Base-by-base conservation (phyloP, 2,329 filamentous ascomycete species). In the Pseudocercospora fuligena region DNA sequence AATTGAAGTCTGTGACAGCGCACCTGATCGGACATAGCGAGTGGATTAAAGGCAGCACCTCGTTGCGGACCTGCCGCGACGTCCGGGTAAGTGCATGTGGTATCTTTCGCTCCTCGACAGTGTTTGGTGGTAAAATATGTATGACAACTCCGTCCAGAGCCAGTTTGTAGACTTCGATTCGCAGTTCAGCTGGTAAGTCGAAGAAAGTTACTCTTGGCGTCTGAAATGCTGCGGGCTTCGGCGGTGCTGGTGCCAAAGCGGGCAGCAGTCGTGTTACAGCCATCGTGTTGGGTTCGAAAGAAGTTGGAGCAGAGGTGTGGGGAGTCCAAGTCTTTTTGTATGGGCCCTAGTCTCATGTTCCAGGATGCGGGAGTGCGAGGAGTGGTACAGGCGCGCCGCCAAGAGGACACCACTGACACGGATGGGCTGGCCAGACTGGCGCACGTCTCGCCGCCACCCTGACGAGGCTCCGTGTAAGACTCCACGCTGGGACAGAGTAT, bases 181-280 rank as follows among this genome's bases (percentile, higher is more conserved):
- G 74, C 51, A 77, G 69, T 65, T 77, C 75, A 56, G 75, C 70
- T 7, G 75, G 75, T 11, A 77, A 66, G 67, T 76, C 74, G 66
- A 71, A 76, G 64, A 77, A 75, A 11, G 65, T 67, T 27, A 69
- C 66, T 47, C 61, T 63, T 27, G 66, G 67, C 29, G 47, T 49
- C 6, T 66, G 60, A 21, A 53, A 49, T 1, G 66, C 56, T 31
- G 59, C 61, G 19, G 66, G 64, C 58, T 66, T 63, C 40, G 66
- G 70, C 58, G 67, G 66, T 27, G 69, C 68, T 49, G 68, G 67
- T n/a, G 69, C 65, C 40, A 71, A 27, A 21, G 62, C 58, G n/a
- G 27, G 51, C 53, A 60, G 64, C 46, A 61, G 14, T 72, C 69
- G 60, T 47, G 46, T 33, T 31, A 57, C 56, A 16, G 61, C 57